Base-by-base conservation (phyloP, 1,139 yeast species). In the Geotrichum klebahnii region DNA sequence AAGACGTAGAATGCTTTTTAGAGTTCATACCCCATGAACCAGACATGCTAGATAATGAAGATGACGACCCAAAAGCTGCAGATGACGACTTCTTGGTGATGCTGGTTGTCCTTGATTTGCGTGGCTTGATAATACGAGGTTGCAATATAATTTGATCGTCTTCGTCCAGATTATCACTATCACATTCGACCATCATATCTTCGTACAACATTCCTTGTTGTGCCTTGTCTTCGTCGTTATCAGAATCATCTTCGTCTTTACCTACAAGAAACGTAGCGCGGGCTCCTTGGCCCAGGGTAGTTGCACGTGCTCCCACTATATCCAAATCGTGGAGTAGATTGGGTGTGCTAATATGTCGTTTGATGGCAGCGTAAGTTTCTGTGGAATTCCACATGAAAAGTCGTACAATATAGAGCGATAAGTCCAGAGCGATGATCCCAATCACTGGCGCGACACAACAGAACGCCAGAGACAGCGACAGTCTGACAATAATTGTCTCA, bases 391-490 rank as follows among this genome's bases (percentile, higher is more conserved):
- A 35, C 36, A 44, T 17, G 14, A 44, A 16, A 2, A 44, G 22
- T 19, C 47, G 16, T 19, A 44, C 47, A 2, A 44, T 19, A 24
- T 44, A 44, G n/a, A 44, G 28, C 5, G 16, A 26, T 19, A 37
- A 20, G 26, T 44, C 47, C 12, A 44, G 4, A 5, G 17, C 33
- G 16, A 44, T 37, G 28, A 35, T 17, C 12, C 40, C 38, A 12
- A 44, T 5, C n/a, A 44, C 36, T 3, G 47, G 47, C 5, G 47
- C 35, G 3, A 44, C 22, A 23, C 47, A 44, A 29, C 24, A 28
- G 24, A 44, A 35, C 16, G 47, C 47, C 5, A 44, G 47, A n/a
- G 36, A 29, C 31, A 44, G 42, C 3, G 42, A 19, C 4, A 44
- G 26, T n/a, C 47, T 16, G 1, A 44, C 47, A 16, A 44, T 29